Conservation (phyloP, 2,329 filamentous ascomycete species). For the Trichoderma sp. region DNA sequence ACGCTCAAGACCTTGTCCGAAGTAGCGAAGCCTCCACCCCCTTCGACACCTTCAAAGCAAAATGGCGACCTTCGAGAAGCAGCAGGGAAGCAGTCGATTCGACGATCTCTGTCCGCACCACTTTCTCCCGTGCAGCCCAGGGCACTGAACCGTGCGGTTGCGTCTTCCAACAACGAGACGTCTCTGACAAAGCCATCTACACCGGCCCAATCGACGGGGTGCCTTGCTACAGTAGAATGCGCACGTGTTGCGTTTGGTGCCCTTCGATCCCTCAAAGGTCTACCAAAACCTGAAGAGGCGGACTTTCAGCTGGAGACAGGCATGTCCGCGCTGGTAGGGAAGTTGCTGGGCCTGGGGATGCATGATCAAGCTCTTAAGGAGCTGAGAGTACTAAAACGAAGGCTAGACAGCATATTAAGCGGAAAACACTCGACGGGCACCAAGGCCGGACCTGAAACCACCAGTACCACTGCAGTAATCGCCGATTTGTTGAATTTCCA, state of each 20-base stretch:
- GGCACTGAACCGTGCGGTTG: slow-evolving; percentile 63
- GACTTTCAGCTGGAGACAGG: slow-evolving; percentile 73
- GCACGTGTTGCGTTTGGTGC: slow-evolving; percentile 68
- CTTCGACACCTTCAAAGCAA: slow-evolving; percentile 40
- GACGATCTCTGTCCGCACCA: slow-evolving; percentile 61
- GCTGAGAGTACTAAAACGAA: slow-evolving; percentile 65
- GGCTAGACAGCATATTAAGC: slow-evolving; percentile 52
- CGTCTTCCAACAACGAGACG: slow-evolving; percentile 46
- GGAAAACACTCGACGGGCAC: slow-evolving; percentile 40
- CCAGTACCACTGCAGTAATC: slow-evolving; percentile 43
- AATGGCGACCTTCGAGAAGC: slow-evolving; percentile 43
- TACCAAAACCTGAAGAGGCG: slow-evolving; percentile 58
- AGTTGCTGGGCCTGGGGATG: slow-evolving; percentile 65
- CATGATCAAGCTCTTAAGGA: slow-evolving; percentile 72
- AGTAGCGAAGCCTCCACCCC: slow-evolving; percentile 57
- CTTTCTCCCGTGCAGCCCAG: slow-evolving; percentile 65
- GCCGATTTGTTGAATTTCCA: slow-evolving; percentile 66
- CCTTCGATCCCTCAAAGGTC: slow-evolving; percentile 61
- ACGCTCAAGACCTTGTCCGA: slow-evolving; percentile 71
- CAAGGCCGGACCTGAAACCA: slow-evolving; percentile 39
- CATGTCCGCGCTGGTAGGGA: slow-evolving; percentile 70
- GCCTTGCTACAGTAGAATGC: slow-evolving; percentile 68
- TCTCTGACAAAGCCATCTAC: slow-evolving; percentile 41
- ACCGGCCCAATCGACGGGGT: slow-evolving; percentile 46
- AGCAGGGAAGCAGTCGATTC: slow-evolving; percentile 48